Evolutionary conservation across 2,329 filamentous ascomycete genomes (phyloP), one percentile per base, ranked within the genome.

Genomic region (Incumbomyces lentus): DNA sequence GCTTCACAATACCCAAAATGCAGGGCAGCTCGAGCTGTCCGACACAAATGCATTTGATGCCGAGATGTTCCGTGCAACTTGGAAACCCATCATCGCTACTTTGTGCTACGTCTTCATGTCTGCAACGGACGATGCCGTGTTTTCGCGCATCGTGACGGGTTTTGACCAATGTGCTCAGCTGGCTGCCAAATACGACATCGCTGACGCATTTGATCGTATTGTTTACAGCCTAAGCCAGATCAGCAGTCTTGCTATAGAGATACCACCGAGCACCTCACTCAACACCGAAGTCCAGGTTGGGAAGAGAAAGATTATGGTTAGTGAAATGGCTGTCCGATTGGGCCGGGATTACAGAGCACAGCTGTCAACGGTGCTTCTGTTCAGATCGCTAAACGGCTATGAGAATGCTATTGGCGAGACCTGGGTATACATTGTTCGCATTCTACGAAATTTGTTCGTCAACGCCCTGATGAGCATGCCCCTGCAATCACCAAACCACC

Each of bases 51-150:
- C 94, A 33, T 98, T 87, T 64, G 93, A 98, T 64, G 86, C 89
- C 3, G 89, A 98, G 61, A 95, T 98, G 86, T 98, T 98, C 63
- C 81, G 84, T 48, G 84, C 88, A 17, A 95, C 89, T 0, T 98
- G 93, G 92, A 88, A 80, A 61, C 90, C 93, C 0, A 88, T 98
- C 41, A 76, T 98, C 32, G 89, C 92, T 2, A 96, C 93, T 0
- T 71, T 98, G 46, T 93, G 92, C 11, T 98, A 96, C 61, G 92
- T 98, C 2, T 98, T 98, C 69, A 94, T 96, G 83, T 96, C 90
- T 31, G 93, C 93, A 13, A 94, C 88, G 0, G 93, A 98, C 60
- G 92, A 98, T 62, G 79, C 90, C 0, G 92, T 98, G 2, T 98
- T 95, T 62, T 86, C 86, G 31, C 80, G 92, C 49, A 85, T 98